Evolutionary conservation across 305 asterid genomes (phyloP).

Genomic region (Fraxinus latifolia): DNA sequence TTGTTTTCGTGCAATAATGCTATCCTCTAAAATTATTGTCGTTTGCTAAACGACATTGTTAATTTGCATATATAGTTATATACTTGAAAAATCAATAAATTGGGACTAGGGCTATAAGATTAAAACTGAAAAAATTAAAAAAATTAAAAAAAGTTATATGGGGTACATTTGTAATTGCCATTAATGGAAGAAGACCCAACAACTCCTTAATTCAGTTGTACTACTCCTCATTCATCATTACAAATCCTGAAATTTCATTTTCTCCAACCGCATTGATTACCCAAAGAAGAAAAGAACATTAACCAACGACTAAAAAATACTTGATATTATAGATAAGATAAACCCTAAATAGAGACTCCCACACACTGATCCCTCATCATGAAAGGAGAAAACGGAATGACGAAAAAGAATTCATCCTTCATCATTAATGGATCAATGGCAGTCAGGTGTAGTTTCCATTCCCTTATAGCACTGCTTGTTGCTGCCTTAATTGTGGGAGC

Average conservation of each 20-base stretch:
- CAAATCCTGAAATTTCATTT: conserved; percentile 41
- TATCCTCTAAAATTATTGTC: neutral
- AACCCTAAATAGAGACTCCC: neutral
- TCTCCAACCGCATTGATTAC: conserved; percentile 35
- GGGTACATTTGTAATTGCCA: conserved; percentile 19
- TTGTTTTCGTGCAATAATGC: neutral
- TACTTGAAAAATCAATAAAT: neutral
- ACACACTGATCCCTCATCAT: neutral
- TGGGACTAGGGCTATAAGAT: neutral
- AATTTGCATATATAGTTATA: neutral
- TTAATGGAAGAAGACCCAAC: neutral
- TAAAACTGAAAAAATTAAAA: neutral
- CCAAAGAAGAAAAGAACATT: neutral
- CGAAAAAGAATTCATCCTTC: conserved; percentile 26
- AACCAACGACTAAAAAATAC: neutral
- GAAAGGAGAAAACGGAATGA: conserved; percentile 27
- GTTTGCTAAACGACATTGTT: neutral
- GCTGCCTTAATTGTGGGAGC: conserved; percentile 57
- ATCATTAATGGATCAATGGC: conserved; percentile 41
- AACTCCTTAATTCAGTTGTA: conserved; percentile 25
- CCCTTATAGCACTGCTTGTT: conserved; percentile 55
- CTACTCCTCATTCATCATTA: conserved; percentile 32
- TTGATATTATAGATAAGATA: conserved; percentile 15
- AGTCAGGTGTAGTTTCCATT: conserved; percentile 57
- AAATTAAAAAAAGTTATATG: neutral